Base-by-base conservation (phyloP, 306 rosid genomes). In the Castanea mollissima region DNA sequence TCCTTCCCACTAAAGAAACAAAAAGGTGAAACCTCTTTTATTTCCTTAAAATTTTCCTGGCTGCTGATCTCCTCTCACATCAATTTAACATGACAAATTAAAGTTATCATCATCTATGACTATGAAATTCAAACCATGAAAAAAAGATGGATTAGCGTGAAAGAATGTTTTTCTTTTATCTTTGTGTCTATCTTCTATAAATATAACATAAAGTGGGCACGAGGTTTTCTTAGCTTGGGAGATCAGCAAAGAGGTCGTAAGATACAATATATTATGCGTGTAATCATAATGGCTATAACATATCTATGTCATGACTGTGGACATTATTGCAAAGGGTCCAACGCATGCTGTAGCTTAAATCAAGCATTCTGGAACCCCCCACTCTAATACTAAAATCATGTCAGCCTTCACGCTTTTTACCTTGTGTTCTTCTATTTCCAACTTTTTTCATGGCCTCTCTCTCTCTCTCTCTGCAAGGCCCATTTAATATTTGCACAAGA, bases 221-320 rank as follows among this genome's bases (percentile, higher is more conserved):
- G 54, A 84, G 74, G 87, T 59, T 87, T 84, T 77, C 96, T 86
- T 90, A 74, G 81, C 93, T 90, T 90, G 81, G 82, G 86, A 86
- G 90, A 69, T 69, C 85, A 83, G 96, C 90, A 94, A 94, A 77
- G 88, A 78, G 88, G 78, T 20, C 23, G 29, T 32, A 14, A 44
- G 3, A 20, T 27, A 25, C 51, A 13, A 13, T 64, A 16, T 52
- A 69, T 70, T 68, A 80, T 79, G 82, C 35, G 67, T 64, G 69
- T 71, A 78, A 82, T 68, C 60, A 73, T 79, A 65, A 35, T 72
- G 20, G 77, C 18, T 10, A 2, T 8, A 2, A 8, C 52, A 58
- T 73, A 74, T 25, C 7, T 52, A 41, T 77, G 81, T 78, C 82
- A 80, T 69, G 77, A 70, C 51, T 15, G 63, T 15, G 63, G 34